These are phyloP conservation scores for Sclerotinia glacialis DNA, from an alignment of 2,329 filamentous ascomycete species.

Conservation along the genomic window DNA sequence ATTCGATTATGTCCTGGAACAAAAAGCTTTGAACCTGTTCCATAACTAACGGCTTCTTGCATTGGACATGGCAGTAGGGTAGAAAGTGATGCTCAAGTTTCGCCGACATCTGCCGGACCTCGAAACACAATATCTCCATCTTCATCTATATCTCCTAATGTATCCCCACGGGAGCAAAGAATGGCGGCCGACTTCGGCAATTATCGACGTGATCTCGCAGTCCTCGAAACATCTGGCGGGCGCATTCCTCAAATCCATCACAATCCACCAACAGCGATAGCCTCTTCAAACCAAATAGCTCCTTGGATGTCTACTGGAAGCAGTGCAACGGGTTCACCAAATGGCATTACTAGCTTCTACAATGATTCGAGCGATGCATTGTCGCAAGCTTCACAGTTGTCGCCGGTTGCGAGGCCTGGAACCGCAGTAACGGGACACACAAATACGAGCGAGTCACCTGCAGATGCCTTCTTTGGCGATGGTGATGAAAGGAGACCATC, in stretches of 20 bases:
- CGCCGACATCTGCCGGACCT: constrained; percentile 37
- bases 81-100: constrained; percentile 39
- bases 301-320: constrained; percentile 53
- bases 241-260: constrained; percentile 59
- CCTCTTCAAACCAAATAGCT: constrained; percentile 48
- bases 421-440: constrained; percentile 45
- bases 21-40: constrained; percentile 34
- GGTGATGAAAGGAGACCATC: constrained; percentile 82
- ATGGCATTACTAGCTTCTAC: constrained; percentile 58
- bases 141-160: constrained; percentile 37
- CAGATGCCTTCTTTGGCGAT: constrained; percentile 61
- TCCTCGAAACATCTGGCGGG: constrained; percentile 60
- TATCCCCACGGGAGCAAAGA: constrained; percentile 39
- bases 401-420: constrained; percentile 63
- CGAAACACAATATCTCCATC: constrained; percentile 31
- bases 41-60: constrained; percentile 40
- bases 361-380: constrained; percentile 73
- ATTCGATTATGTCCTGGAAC: constrained; percentile 17
- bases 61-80: constrained; percentile 36
- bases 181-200: constrained; percentile 56
- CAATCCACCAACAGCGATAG: constrained; percentile 53
- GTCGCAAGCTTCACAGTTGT: constrained; percentile 63
- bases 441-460: constrained; percentile 57
- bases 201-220: constrained; percentile 69
- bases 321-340: constrained; percentile 35